Evolutionary conservation across 441 rosid genomes (phyloP).

Genomic region (Melastoma candidum): DNA sequence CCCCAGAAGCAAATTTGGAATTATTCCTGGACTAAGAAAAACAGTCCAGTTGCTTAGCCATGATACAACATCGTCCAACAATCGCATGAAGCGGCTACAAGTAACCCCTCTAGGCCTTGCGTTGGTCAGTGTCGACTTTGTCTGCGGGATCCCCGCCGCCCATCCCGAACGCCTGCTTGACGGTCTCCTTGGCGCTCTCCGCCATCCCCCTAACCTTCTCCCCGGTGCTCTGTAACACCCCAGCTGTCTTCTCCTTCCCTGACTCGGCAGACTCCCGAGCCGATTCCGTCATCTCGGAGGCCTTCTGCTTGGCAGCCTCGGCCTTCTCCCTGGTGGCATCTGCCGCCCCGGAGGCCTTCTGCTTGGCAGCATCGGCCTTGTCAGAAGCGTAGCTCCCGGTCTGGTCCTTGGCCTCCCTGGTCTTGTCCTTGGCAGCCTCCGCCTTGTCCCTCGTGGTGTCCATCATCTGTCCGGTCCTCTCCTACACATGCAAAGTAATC

Average conservation of each 20-base stretch:
- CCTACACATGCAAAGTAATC: conserved; percentile 11
- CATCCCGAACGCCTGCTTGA: conserved; percentile 50
- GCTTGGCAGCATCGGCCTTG: conserved; percentile 16
- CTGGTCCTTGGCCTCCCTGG: conserved; percentile 19
- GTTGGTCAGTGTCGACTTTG: conserved; percentile 19
- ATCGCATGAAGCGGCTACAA: no score
- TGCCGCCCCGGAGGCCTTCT: conserved; percentile 17
- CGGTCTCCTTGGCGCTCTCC: conserved; percentile 43
- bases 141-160: conserved; percentile 3
- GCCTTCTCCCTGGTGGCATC: conserved; percentile 12
- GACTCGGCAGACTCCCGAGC: conserved; percentile 26
- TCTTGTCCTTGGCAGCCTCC: conserved; percentile 19
- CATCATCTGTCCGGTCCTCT: conserved; percentile 21
- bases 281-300: conserved; percentile 6
- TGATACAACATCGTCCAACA: no score
- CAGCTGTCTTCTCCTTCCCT: conserved; percentile 33
- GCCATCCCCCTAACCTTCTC: conserved; percentile 52
- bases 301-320: conserved; percentile 14
- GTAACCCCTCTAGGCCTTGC: background rate
- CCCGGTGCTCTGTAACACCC: conserved; percentile 38
- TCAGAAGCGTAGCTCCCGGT: conserved; percentile 16
- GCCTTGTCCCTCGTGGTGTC: conserved; percentile 28
- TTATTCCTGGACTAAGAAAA: no score
- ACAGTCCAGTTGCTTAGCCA: no score
- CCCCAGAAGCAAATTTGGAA: no score